These are phyloP conservation scores for Caloboletus firmus DNA, from an alignment of 1,284 basidiomycete species.

Conservation along the genomic window DNA sequence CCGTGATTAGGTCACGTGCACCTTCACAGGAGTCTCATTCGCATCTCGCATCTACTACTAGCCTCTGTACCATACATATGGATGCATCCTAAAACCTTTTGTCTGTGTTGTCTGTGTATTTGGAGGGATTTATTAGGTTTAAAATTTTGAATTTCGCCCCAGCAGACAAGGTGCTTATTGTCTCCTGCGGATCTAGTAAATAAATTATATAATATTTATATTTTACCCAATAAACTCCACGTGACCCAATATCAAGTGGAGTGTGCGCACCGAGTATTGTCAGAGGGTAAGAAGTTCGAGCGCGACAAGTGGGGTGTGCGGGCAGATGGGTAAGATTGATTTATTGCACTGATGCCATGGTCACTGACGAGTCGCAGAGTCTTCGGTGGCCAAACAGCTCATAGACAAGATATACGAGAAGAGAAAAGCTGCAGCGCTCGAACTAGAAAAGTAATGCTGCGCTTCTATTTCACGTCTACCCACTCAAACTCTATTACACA, in stretches of 20 bases:
- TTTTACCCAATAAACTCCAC: neutral
- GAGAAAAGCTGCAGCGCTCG: conserved; percentile 92
- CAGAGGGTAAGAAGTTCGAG: neutral
- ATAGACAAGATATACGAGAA: conserved; percentile 93
- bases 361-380: conserved; percentile 44
- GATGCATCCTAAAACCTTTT: no score
- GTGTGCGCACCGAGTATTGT: neutral
- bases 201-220: neutral
- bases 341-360: neutral
- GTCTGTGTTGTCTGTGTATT: no score
- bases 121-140: no score
- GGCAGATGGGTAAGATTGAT: conserved; percentile 20
- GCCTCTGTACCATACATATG: no score
- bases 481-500: conserved; percentile 33
- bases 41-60: no score
- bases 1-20: no score
- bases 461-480: conserved; percentile 7
- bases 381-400: conserved; percentile 69
- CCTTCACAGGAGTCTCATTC: no score
- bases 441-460: conserved; percentile 81
- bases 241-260: conserved; percentile 6
- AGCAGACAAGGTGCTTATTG: no score
- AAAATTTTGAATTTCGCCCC: no score
- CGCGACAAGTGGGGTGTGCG: neutral
- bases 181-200: no score